Conservation (phyloP, 2,329 filamentous ascomycete genomes). For the Botryotinia narcissicola region DNA sequence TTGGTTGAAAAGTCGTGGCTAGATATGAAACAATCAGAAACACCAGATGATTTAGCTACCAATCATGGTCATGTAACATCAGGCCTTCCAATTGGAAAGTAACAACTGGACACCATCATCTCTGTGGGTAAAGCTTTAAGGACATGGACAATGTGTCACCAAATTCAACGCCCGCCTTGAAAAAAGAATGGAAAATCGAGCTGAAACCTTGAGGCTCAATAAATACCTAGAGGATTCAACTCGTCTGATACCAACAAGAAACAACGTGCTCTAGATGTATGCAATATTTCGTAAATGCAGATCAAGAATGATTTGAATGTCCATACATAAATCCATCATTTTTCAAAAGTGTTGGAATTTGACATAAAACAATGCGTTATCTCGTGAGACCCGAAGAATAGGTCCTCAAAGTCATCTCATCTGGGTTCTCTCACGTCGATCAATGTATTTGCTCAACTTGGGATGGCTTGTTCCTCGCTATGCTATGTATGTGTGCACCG, state of each 20-base stretch:
- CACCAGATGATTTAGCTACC: too few species aligned
- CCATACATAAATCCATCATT: background rate
- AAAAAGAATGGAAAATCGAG: background rate
- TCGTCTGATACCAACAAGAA: background rate
- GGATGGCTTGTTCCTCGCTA: background rate
- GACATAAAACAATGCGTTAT: background rate
- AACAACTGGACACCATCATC: background rate
- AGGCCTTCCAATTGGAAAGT: background rate
- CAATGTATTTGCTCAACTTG: slow-evolving; percentile 7
- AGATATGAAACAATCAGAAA: background rate
- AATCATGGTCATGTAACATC: background rate
- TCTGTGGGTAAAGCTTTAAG: background rate
- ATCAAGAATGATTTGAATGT: background rate
- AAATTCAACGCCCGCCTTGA: background rate
- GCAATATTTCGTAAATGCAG: background rate
- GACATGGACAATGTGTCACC: background rate
- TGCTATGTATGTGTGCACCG: background rate
- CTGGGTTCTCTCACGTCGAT: background rate
- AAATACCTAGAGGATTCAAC: background rate
- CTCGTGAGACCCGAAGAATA: background rate
- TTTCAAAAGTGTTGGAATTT: background rate
- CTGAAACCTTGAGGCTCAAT: background rate
- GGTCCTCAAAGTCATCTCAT: background rate
- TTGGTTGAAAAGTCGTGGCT: background rate
- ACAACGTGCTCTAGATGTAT: background rate